A percentile compares a stretch with the other conserved stretches of the same genome.
These are phyloP conservation scores for Hyphopichia buzzinii DNA, from an alignment of 1,139 yeast genomes.

Conservation along the genomic window DNA sequence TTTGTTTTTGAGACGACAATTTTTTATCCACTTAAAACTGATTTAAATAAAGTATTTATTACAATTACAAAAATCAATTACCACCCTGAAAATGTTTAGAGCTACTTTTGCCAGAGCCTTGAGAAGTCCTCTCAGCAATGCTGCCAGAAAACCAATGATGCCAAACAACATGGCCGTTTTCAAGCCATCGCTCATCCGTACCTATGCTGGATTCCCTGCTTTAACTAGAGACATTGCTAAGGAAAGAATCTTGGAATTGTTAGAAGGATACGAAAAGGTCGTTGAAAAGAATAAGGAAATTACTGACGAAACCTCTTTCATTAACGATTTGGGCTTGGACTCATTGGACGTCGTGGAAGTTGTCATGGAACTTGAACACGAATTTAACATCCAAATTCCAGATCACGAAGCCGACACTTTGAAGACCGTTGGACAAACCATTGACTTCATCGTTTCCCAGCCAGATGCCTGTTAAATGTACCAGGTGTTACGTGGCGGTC, in stretches of 20 bases:
- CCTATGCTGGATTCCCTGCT: conserved; percentile 62
- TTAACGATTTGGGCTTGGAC: conserved; percentile 80
- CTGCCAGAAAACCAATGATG: conserved; percentile 14
- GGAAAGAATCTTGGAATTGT: conserved; percentile 73
- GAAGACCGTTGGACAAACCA: conserved; percentile 80
- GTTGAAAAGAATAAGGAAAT: conserved; percentile 43
- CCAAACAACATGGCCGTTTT: conserved; percentile 13
- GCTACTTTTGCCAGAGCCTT: conserved; percentile 25
- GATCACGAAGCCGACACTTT: conserved; percentile 83
- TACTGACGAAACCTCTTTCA: conserved; percentile 58
- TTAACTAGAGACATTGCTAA: conserved; percentile 69
- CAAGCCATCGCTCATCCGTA: conserved; percentile 29
- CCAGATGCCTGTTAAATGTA: conserved; percentile 63
- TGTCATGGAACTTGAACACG: conserved; percentile 85
- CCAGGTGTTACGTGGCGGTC: too few relatives aligned
- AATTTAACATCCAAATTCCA: conserved; percentile 75
- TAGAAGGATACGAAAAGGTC: conserved; percentile 79
- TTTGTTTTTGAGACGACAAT: background rate
- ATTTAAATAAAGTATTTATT: conserved; percentile 2
- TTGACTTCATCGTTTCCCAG: conserved; percentile 71
- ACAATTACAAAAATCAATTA: too few relatives aligned
- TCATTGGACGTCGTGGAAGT: conserved; percentile 88
- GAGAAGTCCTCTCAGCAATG: conserved; percentile 19
- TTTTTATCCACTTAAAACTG: conserved; percentile 1
- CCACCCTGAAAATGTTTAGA: conserved; percentile 44